Evolutionary conservation across 495 filamentous ascomycete species (phyloP), one percentile per base, ranked within the genome.

Genomic region (Hypomontagnella submonticulosa): DNA sequence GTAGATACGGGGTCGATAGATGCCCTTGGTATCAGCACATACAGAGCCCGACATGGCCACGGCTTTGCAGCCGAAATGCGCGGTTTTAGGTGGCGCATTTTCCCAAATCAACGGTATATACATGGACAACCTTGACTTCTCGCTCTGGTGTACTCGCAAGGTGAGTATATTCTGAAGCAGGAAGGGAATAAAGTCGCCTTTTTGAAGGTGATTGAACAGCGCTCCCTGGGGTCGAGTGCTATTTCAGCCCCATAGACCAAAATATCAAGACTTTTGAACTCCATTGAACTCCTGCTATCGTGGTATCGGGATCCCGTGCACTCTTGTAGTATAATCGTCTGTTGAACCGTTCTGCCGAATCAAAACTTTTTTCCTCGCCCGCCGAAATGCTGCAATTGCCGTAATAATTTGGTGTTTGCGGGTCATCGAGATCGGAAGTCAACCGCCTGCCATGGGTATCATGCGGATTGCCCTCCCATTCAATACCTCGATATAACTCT

Each of bases 371-470:
- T 37, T 30, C 11, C 44, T n/a, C 43, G 56, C n/a, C 43, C 38
- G 32, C 56, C 50, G 50, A 52, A 57, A 69, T 69, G 32, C 51
- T 49, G 55, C 10, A 59, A 49, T 56, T 59, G 42, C 19, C 44
- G 34, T 55, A 46, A 54, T 20, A 63, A 57, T 32, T 55, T 42
- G 48, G 43, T 48, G 34, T 23, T 43, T 46, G 53, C 23, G 13
- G 27, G 46, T 42, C 55, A 43, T 48, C 34, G 48, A 59, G 55
- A 58, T 42, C 44, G 36, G 57, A 63, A 58, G 37, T 46, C 53
- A 50, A 64, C 51, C 44, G 38, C 55, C 56, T 53, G 57, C 61
- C 60, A 23, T 61, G 61, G 60, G 66, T 65, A 65, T 69, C 53
- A 47, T 69, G 50, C 49, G 42, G 50, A 50, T 56, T 47, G 38